Evolutionary conservation across 23 red algal genomes (phyloP).

Genomic region (Gracilaria gracilis): DNA sequence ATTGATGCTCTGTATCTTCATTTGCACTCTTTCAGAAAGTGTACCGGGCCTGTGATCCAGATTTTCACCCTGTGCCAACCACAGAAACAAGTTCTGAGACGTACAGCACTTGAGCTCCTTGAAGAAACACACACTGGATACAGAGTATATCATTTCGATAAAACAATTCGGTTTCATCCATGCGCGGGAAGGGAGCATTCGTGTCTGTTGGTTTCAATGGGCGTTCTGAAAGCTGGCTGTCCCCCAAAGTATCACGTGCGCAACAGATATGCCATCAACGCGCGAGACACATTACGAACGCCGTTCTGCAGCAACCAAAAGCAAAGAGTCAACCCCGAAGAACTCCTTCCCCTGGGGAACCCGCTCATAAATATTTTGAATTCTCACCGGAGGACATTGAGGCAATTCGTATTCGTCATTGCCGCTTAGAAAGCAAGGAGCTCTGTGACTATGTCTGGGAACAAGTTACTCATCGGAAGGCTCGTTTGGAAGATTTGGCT

Average conservation of each 20-base stretch:
- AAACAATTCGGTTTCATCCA: constrained; percentile 2
- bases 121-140: no score
- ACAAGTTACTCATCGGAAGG: constrained; percentile 43
- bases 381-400: constrained; percentile 64
- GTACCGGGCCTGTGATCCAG: no score
- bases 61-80: no score
- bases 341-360: constrained; percentile 2
- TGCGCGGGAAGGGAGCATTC: not conserved
- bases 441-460: constrained; percentile 75
- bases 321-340: not conserved
- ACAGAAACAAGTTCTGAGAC: no score
- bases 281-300: not conserved
- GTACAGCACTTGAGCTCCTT: no score
- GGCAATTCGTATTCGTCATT: constrained; percentile 87
- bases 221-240: not conserved
- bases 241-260: not conserved
- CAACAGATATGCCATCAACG: not conserved
- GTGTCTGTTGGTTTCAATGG: not conserved
- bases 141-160: no score
- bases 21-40: no score
- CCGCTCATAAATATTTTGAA: constrained; percentile 54
- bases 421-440: constrained; percentile 73
- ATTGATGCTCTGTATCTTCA: no score
- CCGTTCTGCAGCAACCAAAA: constrained; percentile 16
- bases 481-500: constrained; percentile 67